Base-by-base conservation (phyloP, 1,139 yeast genomes). In the Hyphopichia wangnamkhiaoensis region DNA sequence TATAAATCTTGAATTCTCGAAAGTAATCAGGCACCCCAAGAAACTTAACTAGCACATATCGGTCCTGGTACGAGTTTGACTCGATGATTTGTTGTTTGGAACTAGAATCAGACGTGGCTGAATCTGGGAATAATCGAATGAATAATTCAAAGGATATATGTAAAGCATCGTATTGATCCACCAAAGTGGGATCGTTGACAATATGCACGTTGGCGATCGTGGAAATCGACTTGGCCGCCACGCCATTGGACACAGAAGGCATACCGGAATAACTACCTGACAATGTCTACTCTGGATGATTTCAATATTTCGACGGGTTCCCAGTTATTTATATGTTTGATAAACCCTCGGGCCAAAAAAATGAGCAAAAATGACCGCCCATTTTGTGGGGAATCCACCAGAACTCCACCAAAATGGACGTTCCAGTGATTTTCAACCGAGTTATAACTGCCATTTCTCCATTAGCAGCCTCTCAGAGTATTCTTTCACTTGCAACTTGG, bases 1-100 rank as follows among this genome's bases (percentile, higher is more conserved):
- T 68, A 46, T 60, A 71, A 13, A 76, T 50, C 40, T 60, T 61
- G 49, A 58, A 67, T 8, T 57, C 56, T 12, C 53, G 52, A 42
- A 75, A 72, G 42, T 58, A 57, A 39, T 67, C 72, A 0, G 80
- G 77, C 1, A 74, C 62, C 0, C 81, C 82, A 25, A 74, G 45
- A 21, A 74, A 55, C 48, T 68, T 68, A 33, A 71, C 58, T 43
- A 65, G 50, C 1, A 68, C 61, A 42, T 46, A 68, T 29, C 50
- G 51, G 30, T 47, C 46, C 17, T 40, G 31, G 23, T 48, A 39
- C 14, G 47, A 46, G 4, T 35, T 34, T 16, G 46, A 44, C 2
- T 53, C 45, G 21, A 26, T 26, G 8, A 21, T 19, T 5, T 13
- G 25, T 4, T 19, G 12, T 12, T 21, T 19, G 3, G 27, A 21